Evolutionary conservation across 2,329 filamentous ascomycete genomes (phyloP), one percentile per base, ranked within the genome.

Genomic region (Dothistroma pini): DNA sequence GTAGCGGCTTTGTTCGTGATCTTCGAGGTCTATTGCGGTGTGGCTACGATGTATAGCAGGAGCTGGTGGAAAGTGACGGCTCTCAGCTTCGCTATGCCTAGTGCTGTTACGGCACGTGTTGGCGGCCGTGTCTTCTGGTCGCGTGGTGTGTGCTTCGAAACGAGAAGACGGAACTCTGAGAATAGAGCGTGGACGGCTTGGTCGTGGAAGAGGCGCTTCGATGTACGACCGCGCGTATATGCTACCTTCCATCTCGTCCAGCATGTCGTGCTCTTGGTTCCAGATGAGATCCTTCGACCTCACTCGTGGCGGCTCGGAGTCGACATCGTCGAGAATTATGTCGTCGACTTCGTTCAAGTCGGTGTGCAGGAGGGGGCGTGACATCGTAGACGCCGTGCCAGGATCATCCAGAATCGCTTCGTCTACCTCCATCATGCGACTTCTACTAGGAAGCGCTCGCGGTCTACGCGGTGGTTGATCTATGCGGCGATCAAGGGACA

Each of bases 61-160:
- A 4, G 70, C 64, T 14, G 14, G 41, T 44, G 41, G 16, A 14
- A 44, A 44, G 41, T 44, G 41, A 19, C 61, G 50, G 48, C 68
- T 66, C 10, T 66, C 61, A 19, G 16, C 16, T n/a, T 66, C 64
- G 12, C 62, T 56, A 0, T 58, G 35, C 35, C 66, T 58, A 12
- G 32, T 59, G 61, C 68, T 71, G 60, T 73, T 72, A 29, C 69
- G 66, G 22, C 68, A 63, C 3, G 69, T 72, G 57, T 72, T 72
- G 19, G 63, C 61, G 8, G 61, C 63, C 4, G 70, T 71, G 22
- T 64, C 57, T 48, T 66, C 63, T 2, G 62, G 59, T 44, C 56
- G 22, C 11, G 47, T 67, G 19, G 48, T 58, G 32, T 32, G 59
- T 34, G 58, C 52, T 12, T 65, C 58, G 22, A 59, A 22, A 6